A percentile compares a stretch with the other conserved stretches of the same genome.
Evolutionary conservation across 371 early-diverging fungal genomes (phyloP).

Genomic region (Mortierella sp.): DNA sequence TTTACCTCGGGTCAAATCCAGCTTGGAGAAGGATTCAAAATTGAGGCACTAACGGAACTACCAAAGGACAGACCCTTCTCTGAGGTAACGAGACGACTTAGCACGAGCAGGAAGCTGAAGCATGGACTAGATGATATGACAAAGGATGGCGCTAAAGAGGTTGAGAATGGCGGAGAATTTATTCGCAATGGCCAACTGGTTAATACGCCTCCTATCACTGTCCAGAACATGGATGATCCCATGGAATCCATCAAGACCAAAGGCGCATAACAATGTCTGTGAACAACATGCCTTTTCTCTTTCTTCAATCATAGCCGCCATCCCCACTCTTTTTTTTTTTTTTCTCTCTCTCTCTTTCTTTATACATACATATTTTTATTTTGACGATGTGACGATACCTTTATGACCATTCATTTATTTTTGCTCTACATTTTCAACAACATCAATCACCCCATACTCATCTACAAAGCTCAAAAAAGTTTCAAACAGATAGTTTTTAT

Average conservation of each 20-base stretch:
- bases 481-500: background rate
- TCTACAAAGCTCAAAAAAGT: background rate
- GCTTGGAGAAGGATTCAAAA: conserved; percentile 59
- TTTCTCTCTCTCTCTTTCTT: no score
- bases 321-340: background rate
- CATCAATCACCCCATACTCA: background rate
- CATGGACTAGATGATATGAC: conserved; percentile 14
- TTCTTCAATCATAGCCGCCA: background rate
- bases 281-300: background rate
- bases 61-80: conserved; percentile 56
- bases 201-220: conserved; percentile 47
- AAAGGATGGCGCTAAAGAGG: background rate
- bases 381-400: background rate
- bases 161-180: conserved; percentile 25
- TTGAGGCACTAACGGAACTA: conserved; percentile 66
- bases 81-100: conserved; percentile 47
- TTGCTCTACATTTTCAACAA: background rate
- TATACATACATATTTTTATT: background rate
- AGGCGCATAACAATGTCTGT: conserved; percentile 20
- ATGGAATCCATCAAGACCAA: conserved; percentile 27
- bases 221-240: conserved; percentile 44
- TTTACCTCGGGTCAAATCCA: conserved; percentile 54
- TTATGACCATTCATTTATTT: background rate
- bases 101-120: conserved; percentile 40
- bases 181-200: conserved; percentile 33